A percentile compares a stretch with the other conserved stretches of the same genome.
Evolutionary conservation across 371 early-diverging fungal genomes (phyloP).

Genomic region (Mortierella sp.): DNA sequence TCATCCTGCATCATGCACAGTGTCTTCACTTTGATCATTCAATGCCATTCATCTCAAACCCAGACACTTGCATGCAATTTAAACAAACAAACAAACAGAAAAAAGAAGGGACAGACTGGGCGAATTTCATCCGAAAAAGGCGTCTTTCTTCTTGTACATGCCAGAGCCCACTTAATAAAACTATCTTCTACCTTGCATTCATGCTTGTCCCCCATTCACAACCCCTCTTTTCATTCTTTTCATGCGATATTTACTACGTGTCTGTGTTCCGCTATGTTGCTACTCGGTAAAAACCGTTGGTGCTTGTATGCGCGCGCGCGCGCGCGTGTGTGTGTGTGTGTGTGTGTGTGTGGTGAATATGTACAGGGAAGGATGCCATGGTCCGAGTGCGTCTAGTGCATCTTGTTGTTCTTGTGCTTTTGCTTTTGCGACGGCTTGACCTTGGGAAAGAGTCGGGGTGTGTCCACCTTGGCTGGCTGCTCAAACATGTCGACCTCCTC

Average conservation of each 20-base stretch:
- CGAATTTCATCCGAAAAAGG: slow-evolving; percentile 4
- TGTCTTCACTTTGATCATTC: background rate
- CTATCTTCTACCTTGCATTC: background rate
- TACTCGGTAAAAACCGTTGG: background rate
- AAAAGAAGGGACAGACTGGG: background rate
- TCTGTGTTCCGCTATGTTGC: background rate
- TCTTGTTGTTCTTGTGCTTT: slow-evolving; percentile 1
- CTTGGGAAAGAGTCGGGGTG: no score
- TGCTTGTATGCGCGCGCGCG: background rate
- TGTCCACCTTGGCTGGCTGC: background rate
- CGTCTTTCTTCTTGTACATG: no score
- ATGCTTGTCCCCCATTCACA: background rate
- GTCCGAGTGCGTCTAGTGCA: background rate
- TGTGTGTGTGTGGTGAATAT: background rate
- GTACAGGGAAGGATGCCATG: background rate
- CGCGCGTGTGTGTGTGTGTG: background rate
- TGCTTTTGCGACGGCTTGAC: background rate
- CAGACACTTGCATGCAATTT: background rate
- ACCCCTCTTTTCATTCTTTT: no score
- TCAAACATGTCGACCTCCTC: slow-evolving; percentile 26
- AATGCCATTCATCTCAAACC: background rate
- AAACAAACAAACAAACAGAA: background rate
- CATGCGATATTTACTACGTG: background rate
- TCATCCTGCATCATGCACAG: background rate
- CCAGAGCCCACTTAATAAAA: no score